Conservation (phyloP, 1,284 basidiomycete species). For the Microbotryum silenes-acaulis region DNA sequence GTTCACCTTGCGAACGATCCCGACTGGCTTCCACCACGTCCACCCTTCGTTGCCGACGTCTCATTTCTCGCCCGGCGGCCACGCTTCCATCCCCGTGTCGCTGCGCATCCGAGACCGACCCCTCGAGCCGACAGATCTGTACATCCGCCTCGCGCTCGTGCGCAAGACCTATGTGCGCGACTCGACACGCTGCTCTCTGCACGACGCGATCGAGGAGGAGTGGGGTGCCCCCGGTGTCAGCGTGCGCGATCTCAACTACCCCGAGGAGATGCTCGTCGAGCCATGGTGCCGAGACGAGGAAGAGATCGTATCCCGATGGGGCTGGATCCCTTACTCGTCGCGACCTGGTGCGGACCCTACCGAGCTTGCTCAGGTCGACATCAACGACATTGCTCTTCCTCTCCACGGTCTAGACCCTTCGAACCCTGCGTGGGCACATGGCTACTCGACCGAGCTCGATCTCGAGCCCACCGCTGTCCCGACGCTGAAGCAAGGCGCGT, state of each 20-base stretch:
- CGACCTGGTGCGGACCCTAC: conserved; percentile 35
- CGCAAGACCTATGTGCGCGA: conserved; percentile 38
- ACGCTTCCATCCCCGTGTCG: conserved; percentile 35
- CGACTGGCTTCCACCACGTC: conserved; percentile 36
- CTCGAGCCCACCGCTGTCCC: conserved; percentile 34
- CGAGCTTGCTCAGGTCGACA: conserved; percentile 34
- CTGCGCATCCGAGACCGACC: conserved; percentile 38
- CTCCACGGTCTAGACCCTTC: conserved; percentile 24
- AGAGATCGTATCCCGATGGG: conserved; percentile 42
- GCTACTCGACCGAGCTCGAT: conserved; percentile 38
- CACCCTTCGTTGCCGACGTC: conserved; percentile 37
- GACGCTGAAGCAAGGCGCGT: conserved; percentile 34
- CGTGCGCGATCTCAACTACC: conserved; percentile 26
- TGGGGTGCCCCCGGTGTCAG: conserved; percentile 26
- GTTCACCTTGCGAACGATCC: conserved; percentile 28
- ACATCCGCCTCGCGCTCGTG: conserved; percentile 38
- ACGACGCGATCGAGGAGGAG: conserved; percentile 27
- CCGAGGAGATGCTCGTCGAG: conserved; percentile 36
- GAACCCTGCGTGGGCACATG: conserved; percentile 31
- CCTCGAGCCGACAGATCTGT: conserved; percentile 37
- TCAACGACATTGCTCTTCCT: conserved; percentile 37
- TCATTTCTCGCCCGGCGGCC: conserved; percentile 36
- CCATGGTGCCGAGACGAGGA: conserved; percentile 39
- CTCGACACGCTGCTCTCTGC: conserved; percentile 24
- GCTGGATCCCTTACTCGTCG: conserved; percentile 39